Base-by-base conservation (phyloP, 768 basidiomycete species). In the Cyclocybe aegerita region DNA sequence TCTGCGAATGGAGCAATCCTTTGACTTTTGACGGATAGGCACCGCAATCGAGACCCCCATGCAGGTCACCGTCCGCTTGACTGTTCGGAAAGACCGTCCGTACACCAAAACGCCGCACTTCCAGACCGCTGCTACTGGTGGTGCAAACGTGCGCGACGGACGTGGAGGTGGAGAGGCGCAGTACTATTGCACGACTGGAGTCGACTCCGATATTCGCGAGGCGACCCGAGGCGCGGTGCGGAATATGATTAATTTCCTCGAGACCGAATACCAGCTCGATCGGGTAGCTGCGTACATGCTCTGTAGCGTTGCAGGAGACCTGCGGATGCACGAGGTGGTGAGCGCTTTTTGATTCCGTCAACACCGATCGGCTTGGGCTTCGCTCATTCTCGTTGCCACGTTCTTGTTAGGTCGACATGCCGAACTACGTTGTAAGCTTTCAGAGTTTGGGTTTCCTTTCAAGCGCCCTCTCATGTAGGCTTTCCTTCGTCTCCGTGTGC, bases 41-140 rank as follows among this genome's bases (percentile, higher is more conserved):
- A 80, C 80, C 6, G 83, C 83, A 2, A 83, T 85, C 42, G 83
- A 84, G 60, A 83, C 83, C 5, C 76, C 82, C 2, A 82, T 84
- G 69, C 75, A 74, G 14, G 78, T 79, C 10, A 65, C 63, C 39
- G 78, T 83, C 8, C 78, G 80, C 17, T 66, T 85, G 38, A 82
- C 79, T 0, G 80, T 83, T 5, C 60, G 75, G 30, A 84, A 81
- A 58, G 77, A 84, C 59, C 76, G 75, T 35, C 66, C 80, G 1
- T 81, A 81, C 64, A 80, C 78, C 11, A 77, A 72, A 58, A 80
- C 82, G 0, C 83, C 82, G 1, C 81, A 84, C 56, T 84, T 81
- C 63, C 60, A 57, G 7, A 77, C 76, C 4, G 53, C 23, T 23
- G 23, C 23, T 23, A 23, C 4, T 23, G 23, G 63, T 3, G 58